Evolutionary conservation across 805 yeast genomes (phyloP).

Genomic region (Candida tibetensis): DNA sequence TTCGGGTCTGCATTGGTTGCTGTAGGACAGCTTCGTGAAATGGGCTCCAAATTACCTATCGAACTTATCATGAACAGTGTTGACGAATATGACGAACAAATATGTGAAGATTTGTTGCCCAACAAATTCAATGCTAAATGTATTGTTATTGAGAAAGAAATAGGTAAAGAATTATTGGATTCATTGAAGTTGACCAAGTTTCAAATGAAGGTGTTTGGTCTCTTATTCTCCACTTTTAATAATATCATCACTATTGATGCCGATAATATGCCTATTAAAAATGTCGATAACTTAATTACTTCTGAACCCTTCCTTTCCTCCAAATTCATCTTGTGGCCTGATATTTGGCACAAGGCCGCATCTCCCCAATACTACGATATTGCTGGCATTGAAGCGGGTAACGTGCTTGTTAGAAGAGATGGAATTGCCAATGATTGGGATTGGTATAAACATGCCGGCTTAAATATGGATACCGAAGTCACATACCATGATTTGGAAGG

Average conservation of each 20-base stretch:
- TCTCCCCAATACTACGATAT: constrained; percentile 34
- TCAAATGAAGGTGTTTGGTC: constrained; percentile 30
- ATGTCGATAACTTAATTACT: constrained; percentile 26
- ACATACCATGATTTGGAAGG: constrained; percentile 34
- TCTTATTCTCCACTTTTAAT: constrained; percentile 33
- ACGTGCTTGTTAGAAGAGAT: constrained; percentile 22
- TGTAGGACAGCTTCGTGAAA: constrained; percentile 28
- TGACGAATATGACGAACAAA: constrained; percentile 21
- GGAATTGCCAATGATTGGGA: constrained; percentile 27
- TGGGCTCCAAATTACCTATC: constrained; percentile 33
- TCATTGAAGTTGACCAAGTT: constrained; percentile 20
- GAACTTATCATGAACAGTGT: constrained; percentile 29
- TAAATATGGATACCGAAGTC: constrained; percentile 16
- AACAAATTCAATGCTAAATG: constrained; percentile 24
- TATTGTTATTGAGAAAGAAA: constrained; percentile 23
- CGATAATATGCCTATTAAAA: constrained; percentile 31
- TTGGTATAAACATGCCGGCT: constrained; percentile 17
- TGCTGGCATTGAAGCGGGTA: constrained; percentile 29
- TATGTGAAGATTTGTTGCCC: constrained; percentile 27
- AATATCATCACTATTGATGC: constrained; percentile 32
- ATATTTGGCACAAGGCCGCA: constrained; percentile 31
- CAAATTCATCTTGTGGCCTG: constrained; percentile 36
- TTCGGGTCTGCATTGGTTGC: constrained; percentile 29
- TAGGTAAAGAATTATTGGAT: constrained; percentile 20
- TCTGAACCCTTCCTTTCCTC: constrained; percentile 23